phyloP scores from a whole-genome alignment of 1,139 yeast species.

The Entelexis paramagnoliae region DNA sequence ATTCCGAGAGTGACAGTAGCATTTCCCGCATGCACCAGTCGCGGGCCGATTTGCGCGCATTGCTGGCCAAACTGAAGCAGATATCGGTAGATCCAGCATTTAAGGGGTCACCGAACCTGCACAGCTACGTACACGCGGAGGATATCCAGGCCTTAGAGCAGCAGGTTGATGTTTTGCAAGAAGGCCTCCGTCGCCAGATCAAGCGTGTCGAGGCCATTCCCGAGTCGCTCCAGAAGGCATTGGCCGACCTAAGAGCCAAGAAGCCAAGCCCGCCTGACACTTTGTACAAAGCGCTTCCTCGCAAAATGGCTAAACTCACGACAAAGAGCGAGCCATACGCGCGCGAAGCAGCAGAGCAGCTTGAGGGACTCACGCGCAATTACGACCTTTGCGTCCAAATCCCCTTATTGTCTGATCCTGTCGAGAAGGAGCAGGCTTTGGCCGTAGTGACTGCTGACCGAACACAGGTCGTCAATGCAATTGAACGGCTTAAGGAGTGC shows the following conservation, averaged over 20 bases:
- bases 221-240: slow-evolving; percentile 26
- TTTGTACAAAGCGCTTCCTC: slow-evolving; percentile 13
- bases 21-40: slow-evolving; percentile 3
- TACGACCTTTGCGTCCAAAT: slow-evolving; percentile 60
- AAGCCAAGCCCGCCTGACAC: slow-evolving; percentile 19
- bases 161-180: slow-evolving; percentile 27
- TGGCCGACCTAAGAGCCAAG: slow-evolving; percentile 22
- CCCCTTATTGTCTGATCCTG: slow-evolving; percentile 17
- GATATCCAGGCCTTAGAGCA: slow-evolving; percentile 22
- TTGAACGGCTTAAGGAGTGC: slow-evolving; percentile 13
- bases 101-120: slow-evolving; percentile 11
- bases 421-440: slow-evolving; percentile 28
- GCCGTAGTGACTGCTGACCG: slow-evolving; percentile 34
- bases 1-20: slow-evolving; percentile 9
- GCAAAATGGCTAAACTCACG: slow-evolving; percentile 23
- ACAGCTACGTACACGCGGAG: slow-evolving; percentile 18
- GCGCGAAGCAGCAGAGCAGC: slow-evolving; percentile 55
- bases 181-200: slow-evolving; percentile 31
- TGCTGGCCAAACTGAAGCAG: slow-evolving; percentile 13
- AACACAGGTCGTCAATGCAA: slow-evolving; percentile 33
- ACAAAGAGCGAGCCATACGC: slow-evolving; percentile 39
- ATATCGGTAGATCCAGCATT: slow-evolving; percentile 18
- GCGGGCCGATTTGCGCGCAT: slow-evolving; percentile 1
- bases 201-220: slow-evolving; percentile 29
- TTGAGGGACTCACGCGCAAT: slow-evolving; percentile 68